phyloP scores from a whole-genome alignment of 148 eudicot species.

The Fagopyrum esculentum region DNA sequence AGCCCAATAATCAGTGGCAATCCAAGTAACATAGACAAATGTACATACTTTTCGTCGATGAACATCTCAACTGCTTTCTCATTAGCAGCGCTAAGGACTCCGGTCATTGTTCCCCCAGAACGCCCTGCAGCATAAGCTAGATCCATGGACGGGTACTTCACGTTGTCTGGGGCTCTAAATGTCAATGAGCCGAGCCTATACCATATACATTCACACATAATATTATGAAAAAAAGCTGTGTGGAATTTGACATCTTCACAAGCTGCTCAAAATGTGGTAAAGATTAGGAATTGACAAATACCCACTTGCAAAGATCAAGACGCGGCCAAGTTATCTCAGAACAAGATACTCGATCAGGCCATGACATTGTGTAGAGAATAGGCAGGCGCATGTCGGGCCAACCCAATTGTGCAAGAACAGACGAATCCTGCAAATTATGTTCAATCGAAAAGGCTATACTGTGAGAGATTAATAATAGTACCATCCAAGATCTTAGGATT shows the following conservation, averaged over 20 bases:
- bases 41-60: slow-evolving; percentile 72
- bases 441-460: neutral
- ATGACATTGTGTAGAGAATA: slow-evolving; percentile 86
- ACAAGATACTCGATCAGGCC: slow-evolving; percentile 94
- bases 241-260: too few species aligned
- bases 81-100: slow-evolving; percentile 95
- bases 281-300: neutral
- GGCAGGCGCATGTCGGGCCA: slow-evolving; percentile 99
- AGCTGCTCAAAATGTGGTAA: neutral
- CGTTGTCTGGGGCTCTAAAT: slow-evolving; percentile 86
- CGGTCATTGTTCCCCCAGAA: slow-evolving; percentile 98
- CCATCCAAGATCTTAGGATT: neutral
- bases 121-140: slow-evolving; percentile 93
- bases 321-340: slow-evolving; percentile 99
- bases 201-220: slow-evolving; percentile 14
- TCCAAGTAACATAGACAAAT: neutral
- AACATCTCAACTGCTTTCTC: slow-evolving; percentile 98
- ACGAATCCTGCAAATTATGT: slow-evolving; percentile 61
- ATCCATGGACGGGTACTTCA: slow-evolving; percentile 94
- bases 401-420: slow-evolving; percentile 89
- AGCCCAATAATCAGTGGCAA: neutral
- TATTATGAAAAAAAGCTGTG: neutral
- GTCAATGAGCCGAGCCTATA: slow-evolving; percentile 87
- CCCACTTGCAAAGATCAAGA: slow-evolving; percentile 98
- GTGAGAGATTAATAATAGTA: neutral